phyloP scores from a whole-genome alignment of 495 filamentous ascomycete genomes.

The Penicillium taxi region DNA sequence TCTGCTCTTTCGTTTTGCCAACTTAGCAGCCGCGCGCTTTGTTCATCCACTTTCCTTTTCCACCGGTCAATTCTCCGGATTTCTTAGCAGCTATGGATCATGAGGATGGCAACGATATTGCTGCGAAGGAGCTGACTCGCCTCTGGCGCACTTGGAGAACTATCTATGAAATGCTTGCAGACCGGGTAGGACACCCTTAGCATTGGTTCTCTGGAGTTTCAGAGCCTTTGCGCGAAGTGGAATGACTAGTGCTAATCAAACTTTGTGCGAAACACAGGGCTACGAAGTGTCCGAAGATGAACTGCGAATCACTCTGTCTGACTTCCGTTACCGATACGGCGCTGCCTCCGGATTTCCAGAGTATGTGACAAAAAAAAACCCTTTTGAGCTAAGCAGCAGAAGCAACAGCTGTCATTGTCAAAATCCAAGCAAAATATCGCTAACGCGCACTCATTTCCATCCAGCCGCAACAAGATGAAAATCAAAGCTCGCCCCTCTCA shows the following conservation, averaged over 20 bases:
- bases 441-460: constrained; percentile 4
- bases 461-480: constrained; percentile 72
- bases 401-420: neutral
- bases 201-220: neutral
- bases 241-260: constrained; percentile 11
- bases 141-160: constrained; percentile 87
- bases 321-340: constrained; percentile 61
- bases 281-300: constrained; percentile 89
- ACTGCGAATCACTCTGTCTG: constrained; percentile 67
- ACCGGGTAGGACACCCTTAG: constrained; percentile 53
- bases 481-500: constrained; percentile 78
- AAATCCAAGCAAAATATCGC: neutral
- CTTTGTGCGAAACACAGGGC: constrained; percentile 48
- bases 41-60: neutral
- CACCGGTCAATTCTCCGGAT: constrained; percentile 21
- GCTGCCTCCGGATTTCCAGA: constrained; percentile 62
- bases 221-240: neutral
- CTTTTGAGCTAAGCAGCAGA: neutral
- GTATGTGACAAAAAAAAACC: constrained; percentile 36
- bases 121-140: constrained; percentile 59
- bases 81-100: constrained; percentile 21
- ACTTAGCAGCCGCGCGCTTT: neutral
- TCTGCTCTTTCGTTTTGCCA: constrained; percentile 5
- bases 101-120: constrained; percentile 43
- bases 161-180: constrained; percentile 77